Conservation (phyloP, 129 eudicot genomes). For the Apium graveolens region DNA sequence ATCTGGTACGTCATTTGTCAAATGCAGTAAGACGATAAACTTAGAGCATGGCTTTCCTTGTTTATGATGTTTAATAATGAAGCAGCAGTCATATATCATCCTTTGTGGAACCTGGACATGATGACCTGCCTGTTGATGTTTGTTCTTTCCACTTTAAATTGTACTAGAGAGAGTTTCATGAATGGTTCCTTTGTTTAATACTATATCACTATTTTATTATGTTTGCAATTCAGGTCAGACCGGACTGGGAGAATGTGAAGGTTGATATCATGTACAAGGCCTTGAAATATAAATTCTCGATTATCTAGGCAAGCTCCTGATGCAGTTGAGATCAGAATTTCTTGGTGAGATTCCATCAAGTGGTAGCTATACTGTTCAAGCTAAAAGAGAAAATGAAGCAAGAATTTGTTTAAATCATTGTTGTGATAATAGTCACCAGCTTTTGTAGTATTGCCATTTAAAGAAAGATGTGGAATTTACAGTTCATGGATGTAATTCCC, state of each 20-base stretch:
- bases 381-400: no score
- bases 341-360: no score
- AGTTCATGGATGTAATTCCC: neutral
- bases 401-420: neutral
- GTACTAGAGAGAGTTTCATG: neutral
- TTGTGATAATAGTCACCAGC: no score
- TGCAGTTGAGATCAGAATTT: constrained; percentile 87
- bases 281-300: constrained; percentile 73
- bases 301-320: constrained; percentile 80
- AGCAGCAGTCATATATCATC: neutral
- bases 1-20: constrained; percentile 43
- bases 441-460: neutral
- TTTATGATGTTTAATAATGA: neutral
- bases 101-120: neutral
- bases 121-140: neutral
- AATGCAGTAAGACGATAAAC: neutral
- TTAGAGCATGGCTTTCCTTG: neutral
- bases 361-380: constrained; percentile 16
- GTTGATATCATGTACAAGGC: constrained; percentile 80
- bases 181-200: neutral
- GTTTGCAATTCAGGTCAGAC: constrained; percentile 44
- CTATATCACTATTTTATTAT: neutral
- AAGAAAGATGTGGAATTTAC: neutral
- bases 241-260: constrained; percentile 69
- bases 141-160: neutral